Evolutionary conservation across 2,329 filamentous ascomycete species (phyloP).

Genomic region (Sarocladiaceae sp.): DNA sequence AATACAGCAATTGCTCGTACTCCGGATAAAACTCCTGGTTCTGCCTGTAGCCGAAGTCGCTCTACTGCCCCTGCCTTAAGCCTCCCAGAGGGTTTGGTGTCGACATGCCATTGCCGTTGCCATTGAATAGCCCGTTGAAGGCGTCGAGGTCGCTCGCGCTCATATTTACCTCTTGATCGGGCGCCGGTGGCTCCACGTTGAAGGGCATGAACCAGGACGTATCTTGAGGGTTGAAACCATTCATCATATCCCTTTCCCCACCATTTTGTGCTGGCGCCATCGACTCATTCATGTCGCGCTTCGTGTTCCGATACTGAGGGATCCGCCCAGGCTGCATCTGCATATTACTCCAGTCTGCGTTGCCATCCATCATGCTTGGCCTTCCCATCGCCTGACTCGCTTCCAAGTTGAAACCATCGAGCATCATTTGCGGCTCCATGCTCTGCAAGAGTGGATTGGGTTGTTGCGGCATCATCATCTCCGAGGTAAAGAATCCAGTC

Average conservation of each 20-base stretch:
- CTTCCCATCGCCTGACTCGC: slow-evolving; percentile 29
- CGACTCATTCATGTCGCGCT: slow-evolving; percentile 23
- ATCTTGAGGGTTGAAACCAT: slow-evolving; percentile 30
- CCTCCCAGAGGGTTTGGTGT: slow-evolving; percentile 28
- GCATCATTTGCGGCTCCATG: slow-evolving; percentile 70
- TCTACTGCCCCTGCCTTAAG: slow-evolving; percentile 24
- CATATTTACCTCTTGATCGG: slow-evolving; percentile 38
- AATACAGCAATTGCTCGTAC: background rate
- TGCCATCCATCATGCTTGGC: slow-evolving; percentile 34
- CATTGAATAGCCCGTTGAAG: slow-evolving; percentile 43
- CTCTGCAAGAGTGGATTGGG: slow-evolving; percentile 52
- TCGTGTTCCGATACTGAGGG: slow-evolving; percentile 15
- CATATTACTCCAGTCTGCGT: slow-evolving; percentile 36
- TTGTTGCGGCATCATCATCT: slow-evolving; percentile 47
- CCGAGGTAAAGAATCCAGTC: slow-evolving; percentile 39
- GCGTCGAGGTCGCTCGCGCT: slow-evolving; percentile 38
- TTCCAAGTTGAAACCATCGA: slow-evolving; percentile 61
- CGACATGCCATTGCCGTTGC: slow-evolving; percentile 29
- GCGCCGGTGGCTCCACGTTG: slow-evolving; percentile 73
- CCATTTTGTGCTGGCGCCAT: slow-evolving; percentile 17
- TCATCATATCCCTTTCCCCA: slow-evolving; percentile 10
- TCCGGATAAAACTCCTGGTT: background rate
- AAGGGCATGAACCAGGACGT: slow-evolving; percentile 86
- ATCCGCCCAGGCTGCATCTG: slow-evolving; percentile 19
- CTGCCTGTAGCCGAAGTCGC: slow-evolving; percentile 9